A percentile compares a stretch with the other conserved stretches of the same genome.
These are phyloP conservation scores for Rubia occidens DNA, from an alignment of 305 asterid genomes.

Conservation along the genomic window DNA sequence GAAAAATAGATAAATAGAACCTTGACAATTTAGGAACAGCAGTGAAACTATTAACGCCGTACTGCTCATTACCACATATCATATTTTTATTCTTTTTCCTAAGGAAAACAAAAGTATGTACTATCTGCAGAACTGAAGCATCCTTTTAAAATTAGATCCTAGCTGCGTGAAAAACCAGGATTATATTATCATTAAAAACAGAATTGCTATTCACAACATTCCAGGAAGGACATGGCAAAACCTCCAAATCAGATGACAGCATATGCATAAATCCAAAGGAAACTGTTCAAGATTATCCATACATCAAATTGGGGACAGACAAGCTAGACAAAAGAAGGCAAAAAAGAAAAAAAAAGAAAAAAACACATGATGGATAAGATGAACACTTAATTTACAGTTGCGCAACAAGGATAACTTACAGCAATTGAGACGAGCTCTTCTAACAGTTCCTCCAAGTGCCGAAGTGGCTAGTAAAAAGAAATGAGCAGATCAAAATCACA, in stretches of 20 bases:
- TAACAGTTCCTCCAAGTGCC: conserved; percentile 76
- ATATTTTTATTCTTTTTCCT: not conserved
- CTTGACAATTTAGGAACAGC: not conserved
- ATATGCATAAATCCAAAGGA: not conserved
- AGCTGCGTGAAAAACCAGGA: not conserved
- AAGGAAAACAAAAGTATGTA: not conserved
- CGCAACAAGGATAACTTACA: conserved; percentile 36
- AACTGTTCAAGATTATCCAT: not conserved
- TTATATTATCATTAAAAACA: not conserved
- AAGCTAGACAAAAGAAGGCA: not conserved
- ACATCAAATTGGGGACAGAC: not conserved
- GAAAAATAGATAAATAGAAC: not conserved
- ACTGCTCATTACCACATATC: not conserved
- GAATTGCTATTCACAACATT: conserved; percentile 9
- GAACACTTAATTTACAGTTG: not conserved
- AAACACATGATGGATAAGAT: not conserved
- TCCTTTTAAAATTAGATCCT: not conserved
- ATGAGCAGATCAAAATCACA: conserved; percentile 6
- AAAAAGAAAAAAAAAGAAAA: not conserved
- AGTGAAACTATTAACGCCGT: not conserved
- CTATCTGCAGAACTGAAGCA: not conserved
- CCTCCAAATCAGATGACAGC: not conserved
- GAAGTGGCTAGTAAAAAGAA: conserved; percentile 52
- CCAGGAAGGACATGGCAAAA: not conserved
- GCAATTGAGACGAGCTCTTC: conserved; percentile 69